Conservation (phyloP, 1,284 basidiomycete species). For the Boletus sp. region DNA sequence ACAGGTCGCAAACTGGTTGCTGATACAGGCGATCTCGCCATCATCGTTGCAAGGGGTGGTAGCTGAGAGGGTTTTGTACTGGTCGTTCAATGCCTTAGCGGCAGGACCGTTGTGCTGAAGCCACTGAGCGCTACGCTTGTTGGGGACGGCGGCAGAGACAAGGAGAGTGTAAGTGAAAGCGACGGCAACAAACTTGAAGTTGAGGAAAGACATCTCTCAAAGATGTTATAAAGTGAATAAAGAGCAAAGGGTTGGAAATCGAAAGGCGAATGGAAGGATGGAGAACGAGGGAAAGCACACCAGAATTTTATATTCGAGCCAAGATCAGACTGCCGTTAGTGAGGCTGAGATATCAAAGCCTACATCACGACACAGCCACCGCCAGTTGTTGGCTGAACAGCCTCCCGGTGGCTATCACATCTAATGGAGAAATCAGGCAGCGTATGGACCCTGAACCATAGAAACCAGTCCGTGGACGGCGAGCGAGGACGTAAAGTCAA, state of each 20-base stretch:
- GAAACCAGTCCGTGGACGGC: no score
- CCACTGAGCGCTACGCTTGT: constrained; percentile 14
- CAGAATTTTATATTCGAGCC: constrained; percentile 3
- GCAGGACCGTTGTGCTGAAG: constrained; percentile 23
- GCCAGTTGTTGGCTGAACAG: background rate
- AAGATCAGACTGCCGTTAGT: background rate
- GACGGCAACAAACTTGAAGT: constrained; percentile 13
- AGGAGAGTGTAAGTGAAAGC: constrained; percentile 10
- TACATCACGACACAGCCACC: background rate
- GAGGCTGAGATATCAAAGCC: background rate
- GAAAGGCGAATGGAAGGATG: background rate
- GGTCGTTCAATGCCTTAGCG: constrained; percentile 22
- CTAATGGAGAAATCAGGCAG: no score
- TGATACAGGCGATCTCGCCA: constrained; percentile 19
- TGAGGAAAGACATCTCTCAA: constrained; percentile 20
- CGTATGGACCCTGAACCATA: no score
- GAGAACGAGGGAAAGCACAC: background rate
- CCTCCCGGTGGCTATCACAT: no score
- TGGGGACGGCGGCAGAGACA: constrained; percentile 15
- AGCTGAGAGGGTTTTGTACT: constrained; percentile 13
- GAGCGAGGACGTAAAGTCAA: no score
- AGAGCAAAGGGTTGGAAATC: background rate
- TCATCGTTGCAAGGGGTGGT: constrained; percentile 14
- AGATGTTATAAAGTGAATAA: constrained; percentile 9
- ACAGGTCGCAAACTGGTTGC: constrained; percentile 10